These are phyloP conservation scores for Fusarium sp. DNA, from an alignment of 2,329 filamentous ascomycete species.

Conservation along the genomic window DNA sequence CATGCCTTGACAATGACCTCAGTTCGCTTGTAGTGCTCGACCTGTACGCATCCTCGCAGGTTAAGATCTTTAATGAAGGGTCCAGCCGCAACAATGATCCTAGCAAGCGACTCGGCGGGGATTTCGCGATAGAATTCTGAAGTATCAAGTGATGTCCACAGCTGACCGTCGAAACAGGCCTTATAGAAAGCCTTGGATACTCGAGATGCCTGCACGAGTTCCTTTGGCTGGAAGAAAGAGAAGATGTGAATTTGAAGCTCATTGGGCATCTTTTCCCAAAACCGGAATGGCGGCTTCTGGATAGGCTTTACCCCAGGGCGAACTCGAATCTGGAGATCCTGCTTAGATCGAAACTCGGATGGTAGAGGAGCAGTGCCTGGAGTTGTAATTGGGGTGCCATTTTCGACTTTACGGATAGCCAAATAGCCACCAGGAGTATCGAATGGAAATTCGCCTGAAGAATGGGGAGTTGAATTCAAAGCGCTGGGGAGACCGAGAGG, in stretches of 20 bases:
- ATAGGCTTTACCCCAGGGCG: slow-evolving; percentile 33
- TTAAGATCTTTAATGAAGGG: slow-evolving; percentile 94
- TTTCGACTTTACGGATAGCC: slow-evolving; percentile 67
- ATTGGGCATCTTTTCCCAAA: slow-evolving; percentile 84
- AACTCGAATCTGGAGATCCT: slow-evolving; percentile 40
- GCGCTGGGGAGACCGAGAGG: slow-evolving; percentile 55
- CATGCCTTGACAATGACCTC: slow-evolving; percentile 86
- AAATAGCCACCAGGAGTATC: slow-evolving; percentile 62
- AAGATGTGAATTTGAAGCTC: slow-evolving; percentile 87
- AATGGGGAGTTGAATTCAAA: slow-evolving; percentile 56
- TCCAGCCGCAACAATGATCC: slow-evolving; percentile 85
- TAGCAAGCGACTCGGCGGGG: slow-evolving; percentile 83
- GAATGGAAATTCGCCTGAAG: slow-evolving; percentile 57
- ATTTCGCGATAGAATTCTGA: slow-evolving; percentile 91
- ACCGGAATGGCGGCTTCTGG: slow-evolving; percentile 64
- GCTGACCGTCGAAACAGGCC: slow-evolving; percentile 92
- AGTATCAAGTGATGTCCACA: slow-evolving; percentile 88
- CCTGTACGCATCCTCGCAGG: slow-evolving; percentile 88
- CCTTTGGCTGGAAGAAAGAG: slow-evolving; percentile 79
- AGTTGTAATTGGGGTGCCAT: slow-evolving; percentile 56
- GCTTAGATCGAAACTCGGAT: slow-evolving; percentile 66
- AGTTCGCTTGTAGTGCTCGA: slow-evolving; percentile 82
- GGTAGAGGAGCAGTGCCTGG: slow-evolving; percentile 72
- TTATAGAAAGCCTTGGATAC: slow-evolving; percentile 83
- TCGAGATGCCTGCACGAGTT: slow-evolving; percentile 82